A percentile compares a stretch with the other conserved stretches of the same genome.
phyloP scores from a whole-genome alignment of 106 monocot species.

The Allium cepa region DNA sequence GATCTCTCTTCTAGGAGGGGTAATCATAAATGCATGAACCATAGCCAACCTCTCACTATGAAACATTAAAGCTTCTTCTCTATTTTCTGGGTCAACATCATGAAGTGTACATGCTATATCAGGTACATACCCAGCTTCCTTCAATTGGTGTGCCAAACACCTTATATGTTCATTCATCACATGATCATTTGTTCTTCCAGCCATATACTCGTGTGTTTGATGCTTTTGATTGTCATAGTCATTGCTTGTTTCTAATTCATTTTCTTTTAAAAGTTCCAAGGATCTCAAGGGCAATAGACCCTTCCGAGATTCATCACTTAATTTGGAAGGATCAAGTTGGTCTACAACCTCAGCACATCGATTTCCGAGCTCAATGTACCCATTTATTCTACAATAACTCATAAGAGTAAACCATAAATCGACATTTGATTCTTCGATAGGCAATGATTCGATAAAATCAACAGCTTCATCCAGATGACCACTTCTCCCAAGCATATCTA shows the following conservation, averaged over 20 bases:
- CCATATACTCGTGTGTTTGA: slow-evolving; percentile 56
- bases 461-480: slow-evolving; percentile 77
- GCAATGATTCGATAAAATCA: slow-evolving; percentile 70
- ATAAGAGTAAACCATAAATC: slow-evolving; percentile 86
- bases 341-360: slow-evolving; percentile 59
- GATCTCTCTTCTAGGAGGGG: slow-evolving; percentile 45
- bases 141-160: slow-evolving; percentile 47
- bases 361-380: slow-evolving; percentile 62
- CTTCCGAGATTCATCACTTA: slow-evolving; percentile 40
- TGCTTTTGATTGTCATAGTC: slow-evolving; percentile 23
- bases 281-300: slow-evolving; percentile 72
- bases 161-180: slow-evolving; percentile 39
- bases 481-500: slow-evolving; percentile 71
- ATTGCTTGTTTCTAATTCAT: slow-evolving; percentile 20
- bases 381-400: slow-evolving; percentile 66
- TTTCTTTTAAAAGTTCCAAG: slow-evolving; percentile 31
- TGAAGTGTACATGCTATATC: slow-evolving; percentile 72
- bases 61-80: slow-evolving; percentile 78
- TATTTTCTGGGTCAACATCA: slow-evolving; percentile 83
- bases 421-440: slow-evolving; percentile 46
- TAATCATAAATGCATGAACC: slow-evolving; percentile 61
- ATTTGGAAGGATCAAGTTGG: slow-evolving; percentile 39
- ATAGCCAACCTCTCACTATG: slow-evolving; percentile 86
- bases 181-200: slow-evolving; percentile 84
- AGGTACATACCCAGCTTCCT: slow-evolving; percentile 74